Base-by-base conservation (phyloP, 75 land plant genomes). In the Isoetes taiwanensis region DNA sequence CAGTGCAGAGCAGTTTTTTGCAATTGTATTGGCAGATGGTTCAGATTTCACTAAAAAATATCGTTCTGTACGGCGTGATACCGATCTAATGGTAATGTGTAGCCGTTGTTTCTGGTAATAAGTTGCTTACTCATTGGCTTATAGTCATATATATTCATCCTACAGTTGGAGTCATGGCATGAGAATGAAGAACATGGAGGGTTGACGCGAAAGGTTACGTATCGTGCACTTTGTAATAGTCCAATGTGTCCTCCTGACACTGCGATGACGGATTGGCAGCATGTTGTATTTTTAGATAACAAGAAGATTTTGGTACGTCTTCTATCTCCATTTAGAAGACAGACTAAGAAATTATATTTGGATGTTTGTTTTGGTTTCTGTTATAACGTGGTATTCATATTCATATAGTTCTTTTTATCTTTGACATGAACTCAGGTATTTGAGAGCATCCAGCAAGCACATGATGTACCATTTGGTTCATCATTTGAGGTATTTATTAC, bases 231-330 rank as follows among this genome's bases (percentile, higher is more conserved):
- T 21, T 93, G 95, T 63, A 74, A 66, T 27, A 93, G 80, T 68
- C 98, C 98, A 5, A 93, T 93, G 98, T 93, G 98, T 53, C 98
- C 98, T 48, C 98, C 98, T 32, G 85, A 87, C 59, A 83, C 95
- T 59, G 86, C 83, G 17, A 76, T 93, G 76, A 93, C 98, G 35
- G 95, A 88, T 64, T 82, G 64, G 66, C 98, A 93, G 31, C 98
- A 87, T 65, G 50, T 56, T 54, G 80, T 78, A 56, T 39, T 84
- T 50, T 73, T 82, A 3, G 50, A 54, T 33, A 79, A 88, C 61
- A 87, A 86, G 57, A 63, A 52, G 56, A 59, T 34, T 14, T 64
- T 93, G 89, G 98, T 87, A 43, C 17, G 77, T 38, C 43, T 52
- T 58, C 2, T 8, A 39, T 42, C 25, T 59, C 61, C 29, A 16